Evolutionary conservation across 2,329 filamentous ascomycete genomes (phyloP), one percentile per base, ranked within the genome.

Genomic region (Fusarium agapanthi): DNA sequence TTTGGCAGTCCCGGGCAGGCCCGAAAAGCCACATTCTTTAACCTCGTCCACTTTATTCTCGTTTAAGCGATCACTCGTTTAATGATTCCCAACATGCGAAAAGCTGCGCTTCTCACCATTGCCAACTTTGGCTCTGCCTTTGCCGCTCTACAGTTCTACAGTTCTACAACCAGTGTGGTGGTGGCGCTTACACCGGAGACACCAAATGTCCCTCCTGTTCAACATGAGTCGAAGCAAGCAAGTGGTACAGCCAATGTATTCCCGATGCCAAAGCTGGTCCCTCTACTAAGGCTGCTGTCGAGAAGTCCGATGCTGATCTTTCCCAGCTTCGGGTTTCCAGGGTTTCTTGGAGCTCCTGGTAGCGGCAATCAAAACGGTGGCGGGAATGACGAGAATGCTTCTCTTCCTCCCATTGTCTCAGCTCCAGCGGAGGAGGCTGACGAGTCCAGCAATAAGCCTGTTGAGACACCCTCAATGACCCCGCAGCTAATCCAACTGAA

Each of bases 171-270:
- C 69, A 76, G 51, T 76, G 73, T 41, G 65, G 66, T 44, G 68
- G 72, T 24, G 60, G 58, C 16, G 63, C 48, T 37, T 76, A 66
- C 35, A 61, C 55, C 2, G 70, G 67, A 18, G 66, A 75, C 24
- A 58, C 57, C 7, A 50, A 70, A n/a, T 76, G 75, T n/a, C 35
- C 59, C 22, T 66, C 65, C 32, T 68, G 70, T 30, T 62, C 72
- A 35, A 54, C 63, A 18, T 76, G 72, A 40, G 69, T 65, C 10
- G 32, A 48, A 35, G 54, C 65, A 24, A 76, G 66, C 35, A 69
- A 75, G 28, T 75, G 68, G 72, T 75, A 76, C 43, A 75, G 74
- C 38, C 70, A 75, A 56, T 76, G 67, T 20, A 35, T 74, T 15
- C 72, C 72, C 22, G 20, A 35, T 26, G 48, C 61, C 12, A 54